Evolutionary conservation across 2,329 filamentous ascomycete species (phyloP).

Genomic region (Cytospora paraplurivora): DNA sequence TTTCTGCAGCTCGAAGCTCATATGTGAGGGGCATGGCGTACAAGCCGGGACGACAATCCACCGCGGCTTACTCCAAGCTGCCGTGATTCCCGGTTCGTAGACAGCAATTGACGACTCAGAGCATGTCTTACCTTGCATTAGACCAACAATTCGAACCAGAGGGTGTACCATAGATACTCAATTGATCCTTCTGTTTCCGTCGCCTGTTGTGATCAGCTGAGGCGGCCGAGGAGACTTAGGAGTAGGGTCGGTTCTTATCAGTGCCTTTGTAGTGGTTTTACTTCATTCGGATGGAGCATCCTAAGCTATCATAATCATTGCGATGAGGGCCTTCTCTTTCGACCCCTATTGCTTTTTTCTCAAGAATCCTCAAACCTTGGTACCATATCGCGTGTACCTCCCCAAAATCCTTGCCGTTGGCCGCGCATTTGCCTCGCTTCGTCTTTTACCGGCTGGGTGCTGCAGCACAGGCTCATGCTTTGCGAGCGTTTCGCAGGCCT

Average conservation of each 20-base stretch:
- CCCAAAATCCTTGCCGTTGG: neutral
- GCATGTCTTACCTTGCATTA: neutral
- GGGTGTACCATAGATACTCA: neutral
- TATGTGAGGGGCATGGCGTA: neutral
- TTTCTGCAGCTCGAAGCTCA: neutral
- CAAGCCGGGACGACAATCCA: neutral
- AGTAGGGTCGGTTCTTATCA: neutral
- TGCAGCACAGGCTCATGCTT: neutral
- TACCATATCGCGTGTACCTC: neutral
- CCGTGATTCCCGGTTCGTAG: neutral
- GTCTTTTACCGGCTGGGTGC: neutral
- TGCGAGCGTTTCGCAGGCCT: neutral
- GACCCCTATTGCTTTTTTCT: neutral
- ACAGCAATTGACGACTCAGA: neutral
- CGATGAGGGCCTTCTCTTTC: neutral
- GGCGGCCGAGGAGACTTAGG: too few species aligned
- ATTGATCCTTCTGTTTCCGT: neutral
- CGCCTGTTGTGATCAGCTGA: neutral
- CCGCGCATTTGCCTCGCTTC: neutral
- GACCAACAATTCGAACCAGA: neutral
- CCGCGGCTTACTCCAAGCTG: neutral
- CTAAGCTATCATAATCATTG: neutral
- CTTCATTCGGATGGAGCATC: neutral
- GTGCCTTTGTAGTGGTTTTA: neutral
- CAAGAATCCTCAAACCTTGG: neutral